phyloP scores from a whole-genome alignment of 306 rosid species.

The Pyrus betulifolia region DNA sequence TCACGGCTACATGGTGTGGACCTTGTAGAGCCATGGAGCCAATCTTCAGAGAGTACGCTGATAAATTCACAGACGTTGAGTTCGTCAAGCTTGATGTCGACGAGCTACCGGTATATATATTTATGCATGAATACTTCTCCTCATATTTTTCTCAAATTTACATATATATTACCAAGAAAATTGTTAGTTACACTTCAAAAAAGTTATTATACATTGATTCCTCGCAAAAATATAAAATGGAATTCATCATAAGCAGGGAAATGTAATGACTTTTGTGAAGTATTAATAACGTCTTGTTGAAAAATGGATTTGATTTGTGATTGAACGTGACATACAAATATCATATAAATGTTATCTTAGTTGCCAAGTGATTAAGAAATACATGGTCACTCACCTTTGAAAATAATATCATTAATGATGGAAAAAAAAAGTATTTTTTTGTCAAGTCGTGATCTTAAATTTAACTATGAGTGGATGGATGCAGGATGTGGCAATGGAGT shows the following conservation, averaged over 20 bases:
- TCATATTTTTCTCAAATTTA: background rate
- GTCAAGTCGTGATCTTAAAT: background rate
- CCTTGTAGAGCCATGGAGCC: slow-evolving; percentile 75
- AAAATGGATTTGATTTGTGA: no score
- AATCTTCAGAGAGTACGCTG: slow-evolving; percentile 38
- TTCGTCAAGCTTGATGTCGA: slow-evolving; percentile 73
- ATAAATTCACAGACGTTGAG: slow-evolving; percentile 50
- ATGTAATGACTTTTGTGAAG: no score
- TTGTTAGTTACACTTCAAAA: background rate
- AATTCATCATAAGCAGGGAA: no score
- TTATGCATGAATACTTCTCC: background rate
- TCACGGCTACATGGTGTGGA: slow-evolving; percentile 78
- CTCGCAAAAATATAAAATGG: no score
- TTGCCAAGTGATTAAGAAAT: background rate
- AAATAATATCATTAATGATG: background rate
- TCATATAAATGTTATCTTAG: background rate
- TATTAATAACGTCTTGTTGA: background rate
- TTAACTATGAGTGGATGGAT: background rate
- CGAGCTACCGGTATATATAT: slow-evolving; percentile 40
- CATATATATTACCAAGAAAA: background rate
- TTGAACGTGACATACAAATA: background rate
- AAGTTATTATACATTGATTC: background rate
- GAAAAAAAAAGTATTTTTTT: no score
- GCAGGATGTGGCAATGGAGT: slow-evolving; percentile 65
- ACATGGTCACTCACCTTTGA: background rate